Evolutionary conservation across 208 protist species (phyloP).

Genomic region (Trypanosoma cruzi): DNA sequence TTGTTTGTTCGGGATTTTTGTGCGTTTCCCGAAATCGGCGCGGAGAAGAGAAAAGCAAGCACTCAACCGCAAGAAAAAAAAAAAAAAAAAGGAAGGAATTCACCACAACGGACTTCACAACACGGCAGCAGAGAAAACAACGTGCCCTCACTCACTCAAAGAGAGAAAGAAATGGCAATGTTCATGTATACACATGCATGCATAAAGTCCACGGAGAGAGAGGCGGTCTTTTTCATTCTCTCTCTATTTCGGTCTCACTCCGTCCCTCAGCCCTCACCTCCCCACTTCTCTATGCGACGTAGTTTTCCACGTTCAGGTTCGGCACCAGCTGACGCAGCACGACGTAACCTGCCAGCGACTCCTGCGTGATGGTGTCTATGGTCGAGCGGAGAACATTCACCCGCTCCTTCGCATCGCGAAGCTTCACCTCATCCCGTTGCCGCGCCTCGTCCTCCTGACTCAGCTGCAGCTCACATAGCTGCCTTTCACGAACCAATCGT

Average conservation of each 20-base stretch:
- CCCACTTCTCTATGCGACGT: conserved; percentile 31
- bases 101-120: neutral
- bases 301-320: conserved; percentile 83
- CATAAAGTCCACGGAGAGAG: neutral
- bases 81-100: neutral
- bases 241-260: neutral
- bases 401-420: conserved; percentile 62
- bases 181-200: neutral
- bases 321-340: conserved; percentile 76
- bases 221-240: neutral
- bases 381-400: conserved; percentile 55
- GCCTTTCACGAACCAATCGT: conserved; percentile 55
- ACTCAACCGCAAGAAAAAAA: neutral
- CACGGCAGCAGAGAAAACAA: neutral
- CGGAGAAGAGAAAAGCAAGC: neutral
- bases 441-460: conserved; percentile 35
- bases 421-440: conserved; percentile 40
- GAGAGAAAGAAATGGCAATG: neutral
- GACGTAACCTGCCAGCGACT: conserved; percentile 52
- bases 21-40: too few species aligned
- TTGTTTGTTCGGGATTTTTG: neutral
- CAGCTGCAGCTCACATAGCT: conserved; percentile 70
- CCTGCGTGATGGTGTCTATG: conserved; percentile 66
- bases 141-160: neutral
- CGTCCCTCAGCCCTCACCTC: neutral